These are phyloP conservation scores for Arctium lappa DNA, from an alignment of 129 eudicot species.

Conservation along the genomic window DNA sequence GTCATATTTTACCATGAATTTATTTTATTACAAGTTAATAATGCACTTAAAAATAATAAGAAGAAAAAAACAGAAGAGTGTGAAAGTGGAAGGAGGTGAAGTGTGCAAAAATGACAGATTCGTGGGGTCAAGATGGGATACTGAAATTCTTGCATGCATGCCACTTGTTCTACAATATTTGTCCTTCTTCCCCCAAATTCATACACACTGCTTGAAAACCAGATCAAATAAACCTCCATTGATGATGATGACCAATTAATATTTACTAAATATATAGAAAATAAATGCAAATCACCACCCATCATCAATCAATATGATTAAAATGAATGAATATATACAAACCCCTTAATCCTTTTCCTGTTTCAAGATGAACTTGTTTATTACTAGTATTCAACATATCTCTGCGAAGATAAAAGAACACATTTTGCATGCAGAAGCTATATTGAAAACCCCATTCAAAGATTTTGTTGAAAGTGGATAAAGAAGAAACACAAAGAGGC, in stretches of 20 bases:
- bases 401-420: neutral
- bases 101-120: slow-evolving; percentile 19
- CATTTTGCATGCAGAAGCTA: slow-evolving; percentile 18
- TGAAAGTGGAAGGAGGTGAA: slow-evolving; percentile 22
- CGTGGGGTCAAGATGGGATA: slow-evolving; percentile 24
- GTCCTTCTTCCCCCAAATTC: slow-evolving; percentile 18
- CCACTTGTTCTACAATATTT: slow-evolving; percentile 47
- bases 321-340: too few species aligned
- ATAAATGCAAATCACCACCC: too few species aligned
- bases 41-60: neutral
- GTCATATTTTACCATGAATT: too few species aligned
- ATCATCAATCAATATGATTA: too few species aligned
- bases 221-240: neutral
- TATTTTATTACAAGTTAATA: neutral
- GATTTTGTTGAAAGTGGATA: slow-evolving; percentile 6
- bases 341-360: too few species aligned
- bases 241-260: neutral
- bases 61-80: neutral
- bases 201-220: slow-evolving; percentile 6
- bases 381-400: too few species aligned
- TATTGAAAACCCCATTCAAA: neutral
- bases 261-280: neutral
- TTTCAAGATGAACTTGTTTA: neutral
- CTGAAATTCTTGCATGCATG: slow-evolving; percentile 49
- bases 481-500: slow-evolving; percentile 7